phyloP scores from a whole-genome alignment of 2,329 filamentous ascomycete species.

The Aspergillus pseudotamarii region DNA sequence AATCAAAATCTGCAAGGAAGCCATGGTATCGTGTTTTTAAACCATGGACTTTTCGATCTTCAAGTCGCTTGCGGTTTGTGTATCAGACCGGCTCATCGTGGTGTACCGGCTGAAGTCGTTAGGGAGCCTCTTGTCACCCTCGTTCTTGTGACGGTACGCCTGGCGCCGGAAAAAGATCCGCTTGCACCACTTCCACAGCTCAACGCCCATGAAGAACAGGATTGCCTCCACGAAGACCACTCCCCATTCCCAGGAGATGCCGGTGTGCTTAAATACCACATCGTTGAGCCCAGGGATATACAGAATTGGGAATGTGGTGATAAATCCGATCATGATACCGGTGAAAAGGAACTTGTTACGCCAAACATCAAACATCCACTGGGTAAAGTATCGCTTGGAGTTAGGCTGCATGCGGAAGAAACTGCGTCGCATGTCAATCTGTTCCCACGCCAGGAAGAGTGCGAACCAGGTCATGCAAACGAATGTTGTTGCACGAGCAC shows the following conservation, averaged over 20 bases:
- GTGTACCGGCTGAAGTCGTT: constrained; percentile 36
- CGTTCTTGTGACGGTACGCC: constrained; percentile 11
- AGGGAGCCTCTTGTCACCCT: constrained; percentile 7
- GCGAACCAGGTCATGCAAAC: constrained; percentile 76
- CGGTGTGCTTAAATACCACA: constrained; percentile 66
- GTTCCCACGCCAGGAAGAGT: constrained; percentile 77
- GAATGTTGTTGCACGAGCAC: constrained; percentile 72
- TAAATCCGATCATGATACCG: constrained; percentile 60
- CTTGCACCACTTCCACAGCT: constrained; percentile 70
- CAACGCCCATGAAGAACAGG: constrained; percentile 66
- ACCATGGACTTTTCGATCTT: constrained; percentile 34
- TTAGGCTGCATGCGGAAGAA: constrained; percentile 75
- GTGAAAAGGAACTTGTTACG: constrained; percentile 73
- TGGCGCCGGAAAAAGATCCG: constrained; percentile 54
- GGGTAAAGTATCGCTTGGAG: constrained; percentile 62
- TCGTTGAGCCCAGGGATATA: constrained; percentile 72
- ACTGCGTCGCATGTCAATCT: constrained; percentile 70
- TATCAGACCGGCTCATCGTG: constrained; percentile 37
- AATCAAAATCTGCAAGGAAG: constrained; percentile 5
- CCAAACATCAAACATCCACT: constrained; percentile 71
- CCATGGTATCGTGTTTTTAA: constrained; percentile 9
- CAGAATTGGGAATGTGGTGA: constrained; percentile 61
- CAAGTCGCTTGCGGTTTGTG: constrained; percentile 27
- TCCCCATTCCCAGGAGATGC: constrained; percentile 71
- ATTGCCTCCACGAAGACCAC: constrained; percentile 64